phyloP scores from a whole-genome alignment of 306 rosid species.

The Cajanus cajan region DNA sequence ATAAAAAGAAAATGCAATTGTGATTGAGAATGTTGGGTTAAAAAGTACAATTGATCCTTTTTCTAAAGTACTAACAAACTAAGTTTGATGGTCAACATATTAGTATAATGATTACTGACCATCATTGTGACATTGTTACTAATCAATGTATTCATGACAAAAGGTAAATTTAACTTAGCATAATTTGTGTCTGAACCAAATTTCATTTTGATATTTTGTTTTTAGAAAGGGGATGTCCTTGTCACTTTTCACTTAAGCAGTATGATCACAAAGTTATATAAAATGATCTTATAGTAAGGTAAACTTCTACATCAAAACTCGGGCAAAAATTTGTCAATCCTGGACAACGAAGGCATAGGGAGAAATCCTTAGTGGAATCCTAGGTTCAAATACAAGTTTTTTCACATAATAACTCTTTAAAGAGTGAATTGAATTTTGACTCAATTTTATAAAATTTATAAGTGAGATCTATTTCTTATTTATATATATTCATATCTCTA shows the following conservation, averaged over 20 bases:
- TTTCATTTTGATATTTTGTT: neutral
- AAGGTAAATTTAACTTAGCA: neutral
- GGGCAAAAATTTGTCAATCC: neutral
- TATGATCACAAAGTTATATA: neutral
- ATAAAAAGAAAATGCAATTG: neutral
- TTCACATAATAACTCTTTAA: neutral
- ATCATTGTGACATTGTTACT: neutral
- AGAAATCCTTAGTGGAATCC: neutral
- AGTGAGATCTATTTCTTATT: no score
- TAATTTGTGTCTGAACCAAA: neutral
- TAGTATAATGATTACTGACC: neutral
- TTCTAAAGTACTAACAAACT: neutral
- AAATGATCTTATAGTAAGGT: neutral
- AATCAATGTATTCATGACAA: neutral
- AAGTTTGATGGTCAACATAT: neutral
- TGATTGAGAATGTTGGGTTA: neutral
- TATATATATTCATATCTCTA: no score
- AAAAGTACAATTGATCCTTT: neutral
- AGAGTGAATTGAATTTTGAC: no score
- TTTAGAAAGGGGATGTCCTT: neutral
- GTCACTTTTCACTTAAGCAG: neutral
- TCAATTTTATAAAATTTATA: no score
- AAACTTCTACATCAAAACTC: neutral
- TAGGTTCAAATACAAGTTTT: neutral
- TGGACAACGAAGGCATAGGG: neutral